phyloP scores from a whole-genome alignment of 2,329 filamentous ascomycete genomes.

The Ceratocystis cubensis region DNA sequence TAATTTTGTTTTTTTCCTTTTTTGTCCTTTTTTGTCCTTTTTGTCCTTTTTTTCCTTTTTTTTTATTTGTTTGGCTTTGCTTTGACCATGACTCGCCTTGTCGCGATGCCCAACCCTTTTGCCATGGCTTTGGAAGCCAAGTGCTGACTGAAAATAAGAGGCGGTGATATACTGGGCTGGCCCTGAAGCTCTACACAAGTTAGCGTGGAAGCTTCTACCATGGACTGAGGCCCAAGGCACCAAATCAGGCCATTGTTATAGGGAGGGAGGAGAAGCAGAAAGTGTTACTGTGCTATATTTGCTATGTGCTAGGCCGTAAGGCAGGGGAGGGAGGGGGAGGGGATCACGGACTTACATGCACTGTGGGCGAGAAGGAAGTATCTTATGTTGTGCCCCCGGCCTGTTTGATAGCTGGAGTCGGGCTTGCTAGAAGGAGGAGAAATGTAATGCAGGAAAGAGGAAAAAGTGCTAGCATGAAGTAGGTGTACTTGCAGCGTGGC shows the following conservation, averaged over 20 bases:
- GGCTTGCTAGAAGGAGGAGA: neutral
- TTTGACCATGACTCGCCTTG: too few relatives aligned
- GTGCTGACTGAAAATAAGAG: conserved; percentile 6
- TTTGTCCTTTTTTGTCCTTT: neutral
- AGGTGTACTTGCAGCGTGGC: neutral
- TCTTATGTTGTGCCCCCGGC: too few relatives aligned
- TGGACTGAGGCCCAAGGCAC: conserved; percentile 3
- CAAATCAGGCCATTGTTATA: neutral
- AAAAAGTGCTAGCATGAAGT: conserved; percentile 2
- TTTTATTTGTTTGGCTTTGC: too few relatives aligned
- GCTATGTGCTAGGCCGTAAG: neutral
- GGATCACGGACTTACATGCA: neutral
- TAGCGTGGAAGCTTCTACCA: neutral
- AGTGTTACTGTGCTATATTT: neutral
- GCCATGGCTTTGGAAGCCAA: too few relatives aligned
- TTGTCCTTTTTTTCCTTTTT: too few relatives aligned
- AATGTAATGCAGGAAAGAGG: neutral
- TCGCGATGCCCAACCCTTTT: too few relatives aligned
- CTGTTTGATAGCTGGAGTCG: neutral
- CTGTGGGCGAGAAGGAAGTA: too few relatives aligned
- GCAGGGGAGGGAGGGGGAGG: neutral
- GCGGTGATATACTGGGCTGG: conserved; percentile 4
- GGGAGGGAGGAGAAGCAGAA: neutral
- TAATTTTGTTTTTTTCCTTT: neutral
- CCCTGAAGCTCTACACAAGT: neutral